Percentiles rank a stretch among this genome's conserved stretches.
Evolutionary conservation across 106 monocot genomes (phyloP).

Genomic region (Apostasia shenzhenica): DNA sequence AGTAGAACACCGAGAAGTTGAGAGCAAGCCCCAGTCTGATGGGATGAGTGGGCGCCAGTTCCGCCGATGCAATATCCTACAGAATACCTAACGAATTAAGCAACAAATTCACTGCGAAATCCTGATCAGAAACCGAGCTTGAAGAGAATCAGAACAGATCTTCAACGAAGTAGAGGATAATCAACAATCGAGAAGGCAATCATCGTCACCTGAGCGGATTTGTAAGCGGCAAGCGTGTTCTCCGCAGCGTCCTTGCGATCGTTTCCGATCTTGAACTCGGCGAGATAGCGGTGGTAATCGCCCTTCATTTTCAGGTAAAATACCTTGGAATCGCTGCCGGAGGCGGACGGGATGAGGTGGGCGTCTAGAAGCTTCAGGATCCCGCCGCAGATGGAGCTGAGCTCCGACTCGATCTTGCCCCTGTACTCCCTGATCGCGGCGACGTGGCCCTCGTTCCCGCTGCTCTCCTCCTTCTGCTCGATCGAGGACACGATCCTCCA

Average conservation of each 20-base stretch:
- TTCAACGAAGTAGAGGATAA: too few relatives aligned
- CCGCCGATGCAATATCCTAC: conserved; percentile 12
- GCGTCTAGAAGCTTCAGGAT: neutral
- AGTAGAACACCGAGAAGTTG: conserved; percentile 19
- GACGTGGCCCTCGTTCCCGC: neutral
- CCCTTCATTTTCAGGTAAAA: conserved; percentile 12
- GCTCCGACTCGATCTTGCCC: conserved; percentile 7
- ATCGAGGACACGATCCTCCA: conserved; percentile 10
- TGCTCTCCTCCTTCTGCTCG: conserved; percentile 11
- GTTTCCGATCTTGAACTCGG: neutral
- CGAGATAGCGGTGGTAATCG: neutral
- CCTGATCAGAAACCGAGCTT: too few relatives aligned
- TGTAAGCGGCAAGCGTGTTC: neutral
- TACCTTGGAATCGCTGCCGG: conserved; percentile 5
- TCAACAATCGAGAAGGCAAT: too few relatives aligned
- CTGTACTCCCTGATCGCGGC: conserved; percentile 11
- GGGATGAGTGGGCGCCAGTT: conserved; percentile 16
- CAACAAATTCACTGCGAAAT: too few relatives aligned
- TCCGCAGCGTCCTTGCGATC: conserved; percentile 4
- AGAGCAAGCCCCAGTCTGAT: conserved; percentile 6
- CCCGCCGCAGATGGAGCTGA: neutral
- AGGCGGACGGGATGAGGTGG: neutral
- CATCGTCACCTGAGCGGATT: neutral
- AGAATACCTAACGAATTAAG: too few relatives aligned
- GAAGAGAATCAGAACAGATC: too few relatives aligned